Evolutionary conservation across 805 yeast genomes (phyloP), one percentile per base, ranked within the genome.

Genomic region (Candida orba): DNA sequence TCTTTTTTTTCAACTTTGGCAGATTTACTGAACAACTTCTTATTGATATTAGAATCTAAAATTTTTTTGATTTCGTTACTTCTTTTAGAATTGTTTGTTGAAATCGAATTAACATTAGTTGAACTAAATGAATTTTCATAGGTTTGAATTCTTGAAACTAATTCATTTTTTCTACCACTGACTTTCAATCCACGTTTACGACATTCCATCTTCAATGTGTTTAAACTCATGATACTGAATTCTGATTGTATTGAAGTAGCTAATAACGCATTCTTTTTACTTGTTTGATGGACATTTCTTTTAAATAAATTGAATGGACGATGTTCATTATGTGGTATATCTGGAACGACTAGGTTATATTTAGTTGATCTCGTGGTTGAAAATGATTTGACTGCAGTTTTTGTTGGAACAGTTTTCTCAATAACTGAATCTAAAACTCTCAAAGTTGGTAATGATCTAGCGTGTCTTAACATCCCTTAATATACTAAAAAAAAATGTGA

Each of bases 121-220:
- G 34, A 41, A 15, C 49, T 36, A 27, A 41, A 48, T 2, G 54
- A 46, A 14, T 47, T 44, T 25, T 61, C 64, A 42, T 47, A 49
- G 7, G 54, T 48, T 25, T 56, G 40, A 22, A 61, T 57, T 43
- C 71, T 58, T 9, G 62, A 55, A 23, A 80, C 67, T 22, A 81
- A 62, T 27, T 81, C 86, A 9, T 71, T 59, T 54, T 81, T 81
- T 40, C 69, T 69, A 13, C 89, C 89, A n/a, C 76, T 63, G 0
- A 79, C 72, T 52, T 73, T 77, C 46, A 81, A 59, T 0, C 85
- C 84, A 47, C 81, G 70, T 44, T 64, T 65, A 44, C 75, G 73
- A 57, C 86, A 79, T 56, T 81, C 86, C 41, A 58, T 59, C 55
- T 76, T 79, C 51, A 81, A 67, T 2, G 76, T 68, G 42, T 74